Conservation (phyloP, 139 green algal genomes). For the Chlorella sp. region DNA sequence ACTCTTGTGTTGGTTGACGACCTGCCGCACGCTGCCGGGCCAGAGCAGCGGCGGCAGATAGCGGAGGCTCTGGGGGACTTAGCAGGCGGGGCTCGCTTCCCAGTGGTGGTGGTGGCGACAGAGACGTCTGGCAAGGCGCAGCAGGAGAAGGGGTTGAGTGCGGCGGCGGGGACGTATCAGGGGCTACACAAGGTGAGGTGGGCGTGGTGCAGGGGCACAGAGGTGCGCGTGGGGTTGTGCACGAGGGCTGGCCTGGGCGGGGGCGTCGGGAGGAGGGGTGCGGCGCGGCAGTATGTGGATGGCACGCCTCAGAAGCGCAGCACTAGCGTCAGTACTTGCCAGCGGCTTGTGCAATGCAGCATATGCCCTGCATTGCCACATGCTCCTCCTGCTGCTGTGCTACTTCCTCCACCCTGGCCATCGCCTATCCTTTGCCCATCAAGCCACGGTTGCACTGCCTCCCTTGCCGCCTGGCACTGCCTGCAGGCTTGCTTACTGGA, state of each 20-base stretch:
- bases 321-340: background rate
- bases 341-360: background rate
- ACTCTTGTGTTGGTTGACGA: constrained; percentile 82
- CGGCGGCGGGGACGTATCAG: constrained; percentile 37
- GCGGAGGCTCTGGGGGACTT: constrained; percentile 57
- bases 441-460: no score
- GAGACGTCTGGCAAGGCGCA: constrained; percentile 43
- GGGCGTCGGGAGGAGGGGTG: no score
- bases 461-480: no score
- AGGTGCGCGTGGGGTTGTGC: no score
- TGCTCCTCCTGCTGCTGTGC: no score
- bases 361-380: background rate
- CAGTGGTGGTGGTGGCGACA: constrained; percentile 68
- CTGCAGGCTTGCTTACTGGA: no score
- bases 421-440: no score
- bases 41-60: constrained; percentile 59
- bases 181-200: constrained; percentile 76
- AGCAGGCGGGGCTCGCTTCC: constrained; percentile 48
- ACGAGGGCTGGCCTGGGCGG: no score
- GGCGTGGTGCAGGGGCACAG: background rate
- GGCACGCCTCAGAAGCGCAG: no score
- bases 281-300: no score
- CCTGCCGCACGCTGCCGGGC: constrained; percentile 64
- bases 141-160: constrained; percentile 27
- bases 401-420: background rate